Percentiles rank a stretch among this genome's conserved stretches.
These are phyloP conservation scores for Pichia manshurica DNA, from an alignment of 805 yeast species.

Conservation along the genomic window DNA sequence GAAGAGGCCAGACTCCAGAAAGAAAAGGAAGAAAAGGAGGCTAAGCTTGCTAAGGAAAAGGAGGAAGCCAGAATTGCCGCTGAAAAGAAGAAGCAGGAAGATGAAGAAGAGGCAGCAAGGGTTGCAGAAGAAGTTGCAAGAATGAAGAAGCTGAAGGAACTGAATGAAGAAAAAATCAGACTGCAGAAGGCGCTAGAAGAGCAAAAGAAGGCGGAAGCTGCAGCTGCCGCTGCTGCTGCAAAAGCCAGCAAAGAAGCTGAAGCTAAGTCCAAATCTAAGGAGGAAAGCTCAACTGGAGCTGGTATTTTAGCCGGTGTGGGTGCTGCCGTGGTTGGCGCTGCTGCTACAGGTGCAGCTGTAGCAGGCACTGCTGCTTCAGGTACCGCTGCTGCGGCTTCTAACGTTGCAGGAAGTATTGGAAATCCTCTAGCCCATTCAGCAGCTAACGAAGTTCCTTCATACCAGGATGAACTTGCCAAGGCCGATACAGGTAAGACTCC, in stretches of 20 bases:
- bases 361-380: constrained; percentile 26
- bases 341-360: constrained; percentile 14
- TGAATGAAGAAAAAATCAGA: constrained; percentile 28
- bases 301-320: constrained; percentile 14
- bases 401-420: neutral
- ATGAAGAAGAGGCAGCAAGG: constrained; percentile 31
- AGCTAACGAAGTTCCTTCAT: constrained; percentile 1
- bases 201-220: constrained; percentile 31
- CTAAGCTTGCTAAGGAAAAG: constrained; percentile 30
- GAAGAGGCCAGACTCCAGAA: constrained; percentile 32
- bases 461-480: neutral
- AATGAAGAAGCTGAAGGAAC: constrained; percentile 36
- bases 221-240: constrained; percentile 31
- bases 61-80: constrained; percentile 30
- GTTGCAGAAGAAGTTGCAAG: constrained; percentile 30
- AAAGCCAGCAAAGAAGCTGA: constrained; percentile 29
- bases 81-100: constrained; percentile 32
- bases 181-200: constrained; percentile 34
- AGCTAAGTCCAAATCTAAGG: constrained; percentile 28
- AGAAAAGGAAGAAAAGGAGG: constrained; percentile 31
- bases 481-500: constrained; percentile 3
- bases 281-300: neutral
- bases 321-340: constrained; percentile 22
- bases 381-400: constrained; percentile 25
- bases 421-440: too few relatives aligned